Evolutionary conservation across 179 eudicot species (phyloP), one percentile per base, ranked within the genome.

Genomic region (Silene noctiflora): DNA sequence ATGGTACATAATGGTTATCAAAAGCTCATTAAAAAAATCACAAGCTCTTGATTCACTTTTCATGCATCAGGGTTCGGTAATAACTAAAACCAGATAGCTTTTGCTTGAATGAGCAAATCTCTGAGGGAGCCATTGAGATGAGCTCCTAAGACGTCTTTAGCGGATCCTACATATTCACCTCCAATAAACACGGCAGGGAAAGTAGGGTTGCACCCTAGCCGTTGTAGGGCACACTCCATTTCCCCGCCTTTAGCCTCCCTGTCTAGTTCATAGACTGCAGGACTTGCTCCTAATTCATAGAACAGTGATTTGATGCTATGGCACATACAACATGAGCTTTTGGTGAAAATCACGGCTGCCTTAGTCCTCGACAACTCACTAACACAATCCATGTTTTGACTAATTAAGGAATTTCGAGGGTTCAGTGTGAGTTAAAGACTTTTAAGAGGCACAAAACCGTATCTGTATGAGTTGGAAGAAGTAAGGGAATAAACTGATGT

Each of bases 281-380:
- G 92, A 74, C 87, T 86, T 11, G 87, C 95, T 12, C 92, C 95
- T 1, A 88, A 85, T 44, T 86, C 89, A 27, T 84, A 70, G 63
- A 90, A 88, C 7, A 90, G 86, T n/a, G 81, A 62, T 72, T 79
- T 81, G 72, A 90, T 86, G 77, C 85, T 85, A 33, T 87, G 84
- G 76, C 88, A 86, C 91, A 90, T 87, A 59, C 82, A 87, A 35
- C 92, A 90, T 19, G 95, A 81, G 78, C 91, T 88, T 82, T 87
- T 88, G 64, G 86, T 88, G 81, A 90, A 90, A 76, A 90, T 90
- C 76, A 90, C 94, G 1, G 85, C 88, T 20, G 91, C 89, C 46
- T 71, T 88, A 67, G 84, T 75, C 31, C 76, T 81, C 29, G 89
- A 84, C 75, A 90, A 75, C 74, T 85, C 87, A 48, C 73, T 81